phyloP scores from a whole-genome alignment of 768 basidiomycete species.

The Cystofilobasidium macerans region DNA sequence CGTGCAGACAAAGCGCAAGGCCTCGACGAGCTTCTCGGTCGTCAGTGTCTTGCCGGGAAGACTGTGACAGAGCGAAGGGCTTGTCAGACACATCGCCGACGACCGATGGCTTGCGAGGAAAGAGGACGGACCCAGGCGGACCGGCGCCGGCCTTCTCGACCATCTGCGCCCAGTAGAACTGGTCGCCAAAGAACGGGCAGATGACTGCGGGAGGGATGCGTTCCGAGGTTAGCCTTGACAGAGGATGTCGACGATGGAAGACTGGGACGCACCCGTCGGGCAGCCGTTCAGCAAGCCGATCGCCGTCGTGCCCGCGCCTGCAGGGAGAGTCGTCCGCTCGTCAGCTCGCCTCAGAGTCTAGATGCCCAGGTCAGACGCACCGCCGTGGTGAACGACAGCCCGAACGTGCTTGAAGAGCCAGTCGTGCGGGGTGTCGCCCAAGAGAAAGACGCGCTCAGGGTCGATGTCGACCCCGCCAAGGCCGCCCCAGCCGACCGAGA shows the following conservation, averaged over 20 bases:
- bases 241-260: too few species aligned
- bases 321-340: too few species aligned
- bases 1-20: conserved; percentile 46
- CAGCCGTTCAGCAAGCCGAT: conserved; percentile 51
- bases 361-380: too few species aligned
- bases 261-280: too few species aligned
- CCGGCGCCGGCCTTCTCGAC: conserved; percentile 53
- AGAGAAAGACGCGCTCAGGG: conserved; percentile 51
- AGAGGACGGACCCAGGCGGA: conserved; percentile 42
- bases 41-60: conserved; percentile 46
- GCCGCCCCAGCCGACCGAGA: conserved; percentile 57
- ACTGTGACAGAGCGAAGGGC: neutral
- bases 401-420: conserved; percentile 54
- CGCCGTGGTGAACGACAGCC: conserved; percentile 55
- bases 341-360: too few species aligned
- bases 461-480: conserved; percentile 44
- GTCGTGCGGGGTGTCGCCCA: conserved; percentile 55
- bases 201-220: too few species aligned
- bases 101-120: neutral
- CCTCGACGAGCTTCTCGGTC: conserved; percentile 47
- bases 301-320: conserved; percentile 59
- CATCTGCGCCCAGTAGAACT: conserved; percentile 47
- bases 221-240: too few species aligned
- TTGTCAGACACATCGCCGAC: neutral
- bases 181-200: conserved; percentile 47